phyloP scores from a whole-genome alignment of 2,329 filamentous ascomycete genomes.

The Macrophomina pseudophaseolina region DNA sequence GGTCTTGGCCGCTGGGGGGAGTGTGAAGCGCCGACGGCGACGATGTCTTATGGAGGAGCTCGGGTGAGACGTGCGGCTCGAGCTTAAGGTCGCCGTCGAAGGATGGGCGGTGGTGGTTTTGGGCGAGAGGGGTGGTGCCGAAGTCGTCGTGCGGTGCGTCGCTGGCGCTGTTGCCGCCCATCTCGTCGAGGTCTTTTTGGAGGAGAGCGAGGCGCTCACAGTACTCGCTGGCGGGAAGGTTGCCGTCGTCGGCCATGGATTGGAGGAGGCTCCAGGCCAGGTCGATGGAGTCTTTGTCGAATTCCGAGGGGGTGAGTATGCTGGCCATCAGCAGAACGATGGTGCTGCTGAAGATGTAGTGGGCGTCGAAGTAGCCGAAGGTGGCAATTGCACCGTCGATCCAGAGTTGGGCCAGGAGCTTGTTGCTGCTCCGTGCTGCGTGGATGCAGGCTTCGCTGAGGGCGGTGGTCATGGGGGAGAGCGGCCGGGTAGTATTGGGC shows the following conservation, averaged over 20 bases:
- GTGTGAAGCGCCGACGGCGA: not conserved
- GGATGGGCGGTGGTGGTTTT: not conserved
- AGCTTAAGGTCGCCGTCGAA: constrained; percentile 14
- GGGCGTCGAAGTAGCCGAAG: constrained; percentile 38
- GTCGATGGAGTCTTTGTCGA: constrained; percentile 33
- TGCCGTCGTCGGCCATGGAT: constrained; percentile 47
- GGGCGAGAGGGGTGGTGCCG: not conserved
- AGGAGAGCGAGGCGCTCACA: constrained; percentile 34
- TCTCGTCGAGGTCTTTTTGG: constrained; percentile 27
- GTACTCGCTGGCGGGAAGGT: constrained; percentile 37
- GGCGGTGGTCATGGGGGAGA: constrained; percentile 38
- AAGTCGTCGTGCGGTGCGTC: constrained; percentile 1
- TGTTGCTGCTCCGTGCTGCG: constrained; percentile 34
- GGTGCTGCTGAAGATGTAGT: constrained; percentile 36
- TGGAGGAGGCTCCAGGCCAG: constrained; percentile 33
- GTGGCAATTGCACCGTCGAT: constrained; percentile 35
- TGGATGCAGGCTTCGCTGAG: constrained; percentile 40
- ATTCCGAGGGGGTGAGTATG: constrained; percentile 32
- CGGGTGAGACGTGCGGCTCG: constrained; percentile 10
- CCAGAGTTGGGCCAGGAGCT: constrained; percentile 35
- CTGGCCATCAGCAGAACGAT: constrained; percentile 35
- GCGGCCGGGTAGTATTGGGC: constrained; percentile 27
- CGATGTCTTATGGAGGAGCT: not conserved
- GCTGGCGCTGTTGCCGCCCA: constrained; percentile 15
- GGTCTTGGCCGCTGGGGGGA: not conserved